phyloP scores from a whole-genome alignment of 306 rosid genomes.

The Vigna radiata region DNA sequence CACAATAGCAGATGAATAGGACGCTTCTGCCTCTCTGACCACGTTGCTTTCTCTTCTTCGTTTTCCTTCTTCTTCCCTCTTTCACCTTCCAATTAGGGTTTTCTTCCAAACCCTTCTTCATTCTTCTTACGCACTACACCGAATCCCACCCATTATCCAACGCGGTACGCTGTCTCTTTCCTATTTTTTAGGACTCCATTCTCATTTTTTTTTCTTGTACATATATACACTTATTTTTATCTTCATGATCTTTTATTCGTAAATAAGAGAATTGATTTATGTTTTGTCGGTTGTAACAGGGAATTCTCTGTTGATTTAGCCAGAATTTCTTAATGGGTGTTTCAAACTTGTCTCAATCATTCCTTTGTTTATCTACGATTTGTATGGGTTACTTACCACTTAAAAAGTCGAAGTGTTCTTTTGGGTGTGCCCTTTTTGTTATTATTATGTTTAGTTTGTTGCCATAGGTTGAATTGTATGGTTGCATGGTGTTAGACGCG shows the following conservation, averaged over 20 bases:
- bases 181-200: background rate
- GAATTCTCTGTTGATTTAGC: background rate
- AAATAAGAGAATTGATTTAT: background rate
- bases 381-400: background rate
- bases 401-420: background rate
- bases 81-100: background rate
- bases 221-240: no score
- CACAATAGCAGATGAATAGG: background rate
- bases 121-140: background rate
- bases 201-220: no score
- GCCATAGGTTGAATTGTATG: background rate
- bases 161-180: background rate
- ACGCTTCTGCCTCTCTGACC: background rate
- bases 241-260: background rate
- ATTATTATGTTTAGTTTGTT: background rate
- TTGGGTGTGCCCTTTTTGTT: background rate
- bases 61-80: constrained; percentile 2
- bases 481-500: background rate
- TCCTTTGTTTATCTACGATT: background rate
- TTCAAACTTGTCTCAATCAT: background rate
- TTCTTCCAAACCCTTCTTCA: background rate
- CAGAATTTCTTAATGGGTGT: background rate
- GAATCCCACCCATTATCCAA: background rate
- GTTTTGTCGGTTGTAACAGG: background rate
- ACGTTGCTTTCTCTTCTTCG: background rate